Evolutionary conservation across 148 eudicot genomes (phyloP), one percentile per base, ranked within the genome.

Genomic region (Arctostaphylos glauca): DNA sequence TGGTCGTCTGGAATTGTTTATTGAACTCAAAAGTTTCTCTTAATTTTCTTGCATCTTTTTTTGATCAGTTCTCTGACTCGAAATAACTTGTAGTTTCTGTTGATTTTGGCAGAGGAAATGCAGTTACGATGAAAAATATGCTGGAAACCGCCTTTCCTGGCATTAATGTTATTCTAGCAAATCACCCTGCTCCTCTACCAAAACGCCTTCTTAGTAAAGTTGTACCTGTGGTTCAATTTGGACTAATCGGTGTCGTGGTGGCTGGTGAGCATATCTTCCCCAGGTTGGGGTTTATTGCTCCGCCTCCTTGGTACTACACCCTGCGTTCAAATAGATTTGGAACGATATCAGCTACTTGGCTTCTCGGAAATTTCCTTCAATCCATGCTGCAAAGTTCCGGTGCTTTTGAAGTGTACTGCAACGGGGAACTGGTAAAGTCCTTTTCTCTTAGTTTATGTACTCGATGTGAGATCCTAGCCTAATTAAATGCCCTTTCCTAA

Each of bases 191-290:
- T 71, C 88, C 98, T 76, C 86, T 96, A 47, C 99, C 98, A 68
- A 96, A 96, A 86, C 99, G 99, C 74, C 55, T 92, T 81, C 87
- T 96, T 80, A 87, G 89, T 86, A 96, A 96, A 88, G 78, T 94
- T 80, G 88, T 94, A 14, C 99, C 99, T 2, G 89, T 94, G 78
- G 84, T 84, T 59, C 99, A 96, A 85, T 90, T 96, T 78, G 99
- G 99, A 59, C 86, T 89, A 15, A 84, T 96, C 67, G 93, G 91
- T 6, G 58, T 91, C 5, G 88, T 93, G 48, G 86, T 93, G 91
- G 99, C 91, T 1, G 99, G 99, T 49, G 99, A 96, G 73, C 98
- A 94, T 58, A 94, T 96, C 52, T 96, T 96, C 87, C 99, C 98
- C 52, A 89, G 95, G 85, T 86, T 96, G 86, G 99, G 99, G 60